phyloP scores from a whole-genome alignment of 495 filamentous ascomycete species.

The Astrocystis sublimbata region DNA sequence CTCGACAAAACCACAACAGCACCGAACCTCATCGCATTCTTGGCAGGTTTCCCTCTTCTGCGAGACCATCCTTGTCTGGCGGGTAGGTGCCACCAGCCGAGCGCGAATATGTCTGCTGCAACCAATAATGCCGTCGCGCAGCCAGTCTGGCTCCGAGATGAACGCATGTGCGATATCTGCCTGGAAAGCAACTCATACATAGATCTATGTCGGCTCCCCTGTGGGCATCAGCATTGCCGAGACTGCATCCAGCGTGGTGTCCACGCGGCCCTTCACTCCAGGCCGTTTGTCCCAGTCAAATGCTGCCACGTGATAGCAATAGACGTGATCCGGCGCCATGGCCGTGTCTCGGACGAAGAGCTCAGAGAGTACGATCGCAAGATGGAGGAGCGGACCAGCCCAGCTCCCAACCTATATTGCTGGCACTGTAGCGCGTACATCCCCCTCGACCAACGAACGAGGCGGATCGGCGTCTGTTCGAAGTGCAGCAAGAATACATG shows the following conservation, averaged over 20 bases:
- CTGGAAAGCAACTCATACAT: too few relatives aligned
- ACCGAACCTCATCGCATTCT: too few relatives aligned
- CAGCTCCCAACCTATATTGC: slow-evolving; percentile 4
- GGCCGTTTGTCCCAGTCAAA: slow-evolving; percentile 15
- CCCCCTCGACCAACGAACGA: not conserved
- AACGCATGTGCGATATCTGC: too few relatives aligned
- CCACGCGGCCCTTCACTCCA: not conserved
- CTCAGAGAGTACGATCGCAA: not conserved
- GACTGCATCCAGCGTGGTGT: not conserved
- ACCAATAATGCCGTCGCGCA: too few relatives aligned
- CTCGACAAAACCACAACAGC: too few relatives aligned
- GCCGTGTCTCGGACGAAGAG: not conserved
- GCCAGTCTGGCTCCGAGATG: too few relatives aligned
- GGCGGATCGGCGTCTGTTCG: slow-evolving; percentile 1
- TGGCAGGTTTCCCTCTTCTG: too few relatives aligned
- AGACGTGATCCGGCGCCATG: not conserved
- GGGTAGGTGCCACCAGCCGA: too few relatives aligned
- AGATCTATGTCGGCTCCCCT: not conserved
- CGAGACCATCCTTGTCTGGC: too few relatives aligned
- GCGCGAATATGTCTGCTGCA: too few relatives aligned
- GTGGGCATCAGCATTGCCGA: slow-evolving; percentile 3
- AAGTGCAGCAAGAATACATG: slow-evolving; percentile 14
- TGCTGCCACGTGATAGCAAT: slow-evolving; percentile 5
- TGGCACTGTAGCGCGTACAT: slow-evolving; percentile 5
- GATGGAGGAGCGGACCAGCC: slow-evolving; percentile 10